A percentile compares a stretch with the other conserved stretches of the same genome.
Conservation (phyloP, 1,284 basidiomycete genomes). For the Austroboletus sp. region DNA sequence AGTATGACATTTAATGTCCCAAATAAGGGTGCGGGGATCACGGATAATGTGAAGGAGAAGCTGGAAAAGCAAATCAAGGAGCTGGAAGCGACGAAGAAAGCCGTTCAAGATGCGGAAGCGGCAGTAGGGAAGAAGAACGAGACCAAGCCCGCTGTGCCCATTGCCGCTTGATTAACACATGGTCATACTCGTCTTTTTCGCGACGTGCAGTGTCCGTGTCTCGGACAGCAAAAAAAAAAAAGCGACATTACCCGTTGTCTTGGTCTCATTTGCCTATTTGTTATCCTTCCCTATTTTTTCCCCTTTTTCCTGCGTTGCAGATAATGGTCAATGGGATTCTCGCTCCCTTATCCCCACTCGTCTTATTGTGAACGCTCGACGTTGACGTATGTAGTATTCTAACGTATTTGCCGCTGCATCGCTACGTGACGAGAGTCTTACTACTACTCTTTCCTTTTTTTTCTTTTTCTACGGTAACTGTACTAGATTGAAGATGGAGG, state of each 20-base stretch:
- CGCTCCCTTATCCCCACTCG: conserved; percentile 4
- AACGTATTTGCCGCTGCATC: conserved; percentile 10
- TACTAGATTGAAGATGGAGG: conserved; percentile 17
- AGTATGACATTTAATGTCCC: conserved; percentile 60
- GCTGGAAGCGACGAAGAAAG: conserved; percentile 53
- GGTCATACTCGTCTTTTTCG: background rate
- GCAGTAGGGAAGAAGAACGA: conserved; percentile 56
- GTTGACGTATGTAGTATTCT: conserved; percentile 23
- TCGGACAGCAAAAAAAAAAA: conserved; percentile 8
- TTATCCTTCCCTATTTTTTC: conserved; percentile 16
- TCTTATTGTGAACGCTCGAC: conserved; percentile 10
- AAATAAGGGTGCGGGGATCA: conserved; percentile 26
- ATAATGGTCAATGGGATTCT: conserved; percentile 11
- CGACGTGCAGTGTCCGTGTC: too few relatives aligned
- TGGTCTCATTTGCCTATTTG: conserved; percentile 14
- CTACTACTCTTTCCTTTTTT: background rate
- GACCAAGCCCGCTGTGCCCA: conserved; percentile 45
- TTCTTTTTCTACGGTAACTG: conserved; percentile 4
- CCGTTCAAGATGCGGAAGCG: conserved; percentile 50
- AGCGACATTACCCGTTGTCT: conserved; percentile 13
- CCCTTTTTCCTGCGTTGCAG: background rate
- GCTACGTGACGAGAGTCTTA: background rate
- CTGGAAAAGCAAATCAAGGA: conserved; percentile 54
- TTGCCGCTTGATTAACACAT: conserved; percentile 31
- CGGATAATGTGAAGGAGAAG: conserved; percentile 41